phyloP scores from a whole-genome alignment of 2,329 filamentous ascomycete species.

The Chaetomiaceae sp. region DNA sequence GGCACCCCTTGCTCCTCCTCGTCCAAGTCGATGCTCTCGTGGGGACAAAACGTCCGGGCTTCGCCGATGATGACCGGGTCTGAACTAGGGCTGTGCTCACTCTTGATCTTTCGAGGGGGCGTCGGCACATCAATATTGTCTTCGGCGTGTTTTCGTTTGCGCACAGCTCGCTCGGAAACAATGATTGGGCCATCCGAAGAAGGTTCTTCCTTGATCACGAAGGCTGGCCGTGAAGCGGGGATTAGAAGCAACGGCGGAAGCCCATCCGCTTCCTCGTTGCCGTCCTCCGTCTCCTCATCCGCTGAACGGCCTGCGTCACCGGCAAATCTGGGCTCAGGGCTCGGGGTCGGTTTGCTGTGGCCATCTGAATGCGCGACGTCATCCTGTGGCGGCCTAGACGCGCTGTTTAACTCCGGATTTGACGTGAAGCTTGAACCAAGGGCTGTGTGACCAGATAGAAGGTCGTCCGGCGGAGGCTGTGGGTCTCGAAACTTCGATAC shows the following conservation, averaged over 20 bases:
- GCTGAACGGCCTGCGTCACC: not conserved
- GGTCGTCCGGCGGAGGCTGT: not conserved
- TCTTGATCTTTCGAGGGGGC: slow-evolving; percentile 35
- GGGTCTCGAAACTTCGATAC: not conserved
- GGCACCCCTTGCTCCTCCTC: slow-evolving; percentile 37
- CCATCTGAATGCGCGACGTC: not conserved
- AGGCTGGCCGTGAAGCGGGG: not conserved
- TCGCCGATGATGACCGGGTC: slow-evolving; percentile 27
- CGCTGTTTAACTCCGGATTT: slow-evolving; percentile 3
- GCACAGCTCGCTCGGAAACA: slow-evolving; percentile 43
- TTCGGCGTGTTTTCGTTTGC: slow-evolving; percentile 39
- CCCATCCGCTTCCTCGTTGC: slow-evolving; percentile 10
- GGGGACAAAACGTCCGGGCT: slow-evolving; percentile 31
- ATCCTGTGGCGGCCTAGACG: not conserved
- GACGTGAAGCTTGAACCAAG: slow-evolving; percentile 9
- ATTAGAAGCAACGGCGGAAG: slow-evolving; percentile 29
- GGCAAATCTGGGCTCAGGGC: not conserved
- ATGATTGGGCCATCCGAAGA: slow-evolving; percentile 48
- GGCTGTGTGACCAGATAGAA: not conserved
- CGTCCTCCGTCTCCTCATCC: slow-evolving; percentile 7
- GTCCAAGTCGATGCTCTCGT: slow-evolving; percentile 58
- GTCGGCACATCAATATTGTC: slow-evolving; percentile 22
- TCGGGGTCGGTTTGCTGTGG: slow-evolving; percentile 2
- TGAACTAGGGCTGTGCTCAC: slow-evolving; percentile 32
- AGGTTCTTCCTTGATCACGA: slow-evolving; percentile 43